Percentiles rank a stretch among this genome's conserved stretches.
Conservation (phyloP, 2,329 filamentous ascomycete genomes). For the Fusarium sp. region DNA sequence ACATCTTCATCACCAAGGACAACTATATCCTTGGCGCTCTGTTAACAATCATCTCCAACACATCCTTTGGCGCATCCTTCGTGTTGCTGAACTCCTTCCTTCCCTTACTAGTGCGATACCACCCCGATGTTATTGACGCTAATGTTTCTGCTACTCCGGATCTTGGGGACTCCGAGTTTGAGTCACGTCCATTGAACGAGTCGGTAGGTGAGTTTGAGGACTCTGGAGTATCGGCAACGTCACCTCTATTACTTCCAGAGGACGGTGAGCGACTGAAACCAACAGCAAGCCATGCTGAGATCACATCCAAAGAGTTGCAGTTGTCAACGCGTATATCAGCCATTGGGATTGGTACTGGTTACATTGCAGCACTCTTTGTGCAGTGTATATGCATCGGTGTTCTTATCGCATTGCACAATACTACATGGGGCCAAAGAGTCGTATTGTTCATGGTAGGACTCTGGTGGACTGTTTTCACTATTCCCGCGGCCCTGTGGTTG, state of each 20-base stretch:
- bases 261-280: slow-evolving; percentile 54
- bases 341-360: slow-evolving; percentile 93
- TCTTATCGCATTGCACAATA: slow-evolving; percentile 78
- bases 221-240: slow-evolving; percentile 57
- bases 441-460: slow-evolving; percentile 87
- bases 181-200: slow-evolving; percentile 54
- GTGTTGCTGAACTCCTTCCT: slow-evolving; percentile 96
- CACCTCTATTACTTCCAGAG: slow-evolving; percentile 62
- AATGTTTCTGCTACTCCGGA: slow-evolving; percentile 49
- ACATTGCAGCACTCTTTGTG: slow-evolving; percentile 85
- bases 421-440: slow-evolving; percentile 86
- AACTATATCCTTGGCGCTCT: slow-evolving; percentile 85
- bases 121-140: slow-evolving; percentile 66
- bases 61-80: slow-evolving; percentile 93
- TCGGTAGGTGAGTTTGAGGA: slow-evolving; percentile 50
- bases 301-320: slow-evolving; percentile 76
- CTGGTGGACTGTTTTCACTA: slow-evolving; percentile 95
- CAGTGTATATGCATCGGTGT: slow-evolving; percentile 86
- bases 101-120: slow-evolving; percentile 88
- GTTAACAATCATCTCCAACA: slow-evolving; percentile 90
- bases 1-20: slow-evolving; percentile 80
- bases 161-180: slow-evolving; percentile 49
- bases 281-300: slow-evolving; percentile 60
- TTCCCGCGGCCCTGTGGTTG: slow-evolving; percentile 89
- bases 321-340: slow-evolving; percentile 93